Conservation (phyloP, 2,329 filamentous ascomycete genomes). For the Stachybotrys chlorohalonatus region DNA sequence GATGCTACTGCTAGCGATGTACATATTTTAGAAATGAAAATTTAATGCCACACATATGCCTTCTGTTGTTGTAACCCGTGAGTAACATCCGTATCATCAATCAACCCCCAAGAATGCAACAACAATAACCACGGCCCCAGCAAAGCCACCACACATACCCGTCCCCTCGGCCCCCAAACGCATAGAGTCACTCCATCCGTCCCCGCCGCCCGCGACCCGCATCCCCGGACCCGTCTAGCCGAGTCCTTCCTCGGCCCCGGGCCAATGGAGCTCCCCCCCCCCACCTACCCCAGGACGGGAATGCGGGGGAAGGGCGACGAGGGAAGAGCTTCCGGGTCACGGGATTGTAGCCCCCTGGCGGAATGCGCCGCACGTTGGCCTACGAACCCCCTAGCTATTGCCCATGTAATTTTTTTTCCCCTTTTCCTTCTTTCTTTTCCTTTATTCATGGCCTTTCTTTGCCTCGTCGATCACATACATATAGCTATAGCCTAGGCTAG, state of each 20-base stretch:
- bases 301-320: constrained; percentile 1
- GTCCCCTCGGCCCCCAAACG: too few relatives aligned
- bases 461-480: background rate
- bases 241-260: background rate
- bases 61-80: too few relatives aligned
- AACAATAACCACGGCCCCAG: background rate
- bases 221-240: background rate
- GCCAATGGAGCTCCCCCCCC: background rate
- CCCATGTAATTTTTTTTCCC: background rate
- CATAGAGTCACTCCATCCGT: background rate
- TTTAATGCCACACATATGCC: too few relatives aligned
- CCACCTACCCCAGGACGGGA: background rate
- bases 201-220: background rate
- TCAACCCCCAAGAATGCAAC: background rate
- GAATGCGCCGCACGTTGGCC: background rate
- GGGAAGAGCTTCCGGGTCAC: too few relatives aligned
- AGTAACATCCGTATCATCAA: too few relatives aligned
- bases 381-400: background rate
- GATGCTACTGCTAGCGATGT: too few relatives aligned
- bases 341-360: too few relatives aligned
- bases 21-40: too few relatives aligned
- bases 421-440: background rate
- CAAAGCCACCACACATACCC: background rate
- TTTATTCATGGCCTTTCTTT: background rate
- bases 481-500: background rate